phyloP scores from a whole-genome alignment of 1,284 basidiomycete genomes.

The Cryptococcus sp. region DNA sequence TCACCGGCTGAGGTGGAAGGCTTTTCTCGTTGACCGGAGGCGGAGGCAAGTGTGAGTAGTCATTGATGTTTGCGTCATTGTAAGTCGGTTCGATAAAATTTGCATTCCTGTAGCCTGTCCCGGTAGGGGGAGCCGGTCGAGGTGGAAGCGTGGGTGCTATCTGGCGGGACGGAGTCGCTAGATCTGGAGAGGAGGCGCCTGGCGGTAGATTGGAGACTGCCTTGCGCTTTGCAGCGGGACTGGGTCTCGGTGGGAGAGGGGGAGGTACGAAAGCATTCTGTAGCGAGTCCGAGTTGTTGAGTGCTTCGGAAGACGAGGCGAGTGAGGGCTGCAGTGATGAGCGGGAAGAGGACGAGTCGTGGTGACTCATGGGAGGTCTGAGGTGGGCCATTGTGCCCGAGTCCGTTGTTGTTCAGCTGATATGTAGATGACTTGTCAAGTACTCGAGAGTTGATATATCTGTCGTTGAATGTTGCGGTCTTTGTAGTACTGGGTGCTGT shows the following conservation, averaged over 20 bases:
- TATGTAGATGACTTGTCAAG: too few species aligned
- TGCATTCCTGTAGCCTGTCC: too few species aligned
- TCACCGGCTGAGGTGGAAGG: slow-evolving; percentile 8
- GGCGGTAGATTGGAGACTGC: neutral
- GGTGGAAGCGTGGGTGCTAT: neutral
- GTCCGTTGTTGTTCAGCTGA: too few species aligned
- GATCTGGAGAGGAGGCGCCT: neutral
- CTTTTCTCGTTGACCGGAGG: slow-evolving; percentile 18
- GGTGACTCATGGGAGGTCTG: too few species aligned
- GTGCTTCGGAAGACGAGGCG: neutral
- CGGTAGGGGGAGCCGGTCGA: neutral
- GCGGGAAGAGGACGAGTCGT: too few species aligned
- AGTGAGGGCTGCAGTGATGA: too few species aligned
- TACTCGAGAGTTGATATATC: too few species aligned
- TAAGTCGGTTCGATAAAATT: slow-evolving; percentile 6
- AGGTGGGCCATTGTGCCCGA: too few species aligned
- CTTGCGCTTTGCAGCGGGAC: neutral
- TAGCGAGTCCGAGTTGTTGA: neutral
- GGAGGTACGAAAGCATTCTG: neutral
- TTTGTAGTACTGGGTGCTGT: too few species aligned
- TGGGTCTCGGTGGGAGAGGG: neutral
- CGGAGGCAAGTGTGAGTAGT: slow-evolving; percentile 13
- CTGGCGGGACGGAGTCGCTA: neutral
- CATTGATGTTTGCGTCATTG: slow-evolving; percentile 10
- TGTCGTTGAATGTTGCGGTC: too few species aligned